phyloP scores from a whole-genome alignment of 2,329 filamentous ascomycete species.

The Penicillium aurantiogriseum region DNA sequence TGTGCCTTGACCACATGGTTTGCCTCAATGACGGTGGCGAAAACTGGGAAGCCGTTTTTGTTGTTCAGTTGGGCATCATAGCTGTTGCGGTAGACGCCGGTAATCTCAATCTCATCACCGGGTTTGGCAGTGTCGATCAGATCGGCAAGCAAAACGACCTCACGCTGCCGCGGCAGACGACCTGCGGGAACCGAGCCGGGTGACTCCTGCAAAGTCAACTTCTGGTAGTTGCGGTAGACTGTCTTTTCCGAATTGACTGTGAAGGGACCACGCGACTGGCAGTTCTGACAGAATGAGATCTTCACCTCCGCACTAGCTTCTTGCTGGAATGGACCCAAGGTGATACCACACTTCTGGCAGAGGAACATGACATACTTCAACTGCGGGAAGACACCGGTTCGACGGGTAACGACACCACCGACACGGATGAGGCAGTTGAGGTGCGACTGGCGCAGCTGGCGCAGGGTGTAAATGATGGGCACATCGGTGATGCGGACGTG shows the following conservation, averaged over 20 bases:
- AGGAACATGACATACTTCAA: conserved; percentile 98
- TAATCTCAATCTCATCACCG: conserved; percentile 95
- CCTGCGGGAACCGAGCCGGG: conserved; percentile 95
- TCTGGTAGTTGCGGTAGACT: conserved; percentile 98
- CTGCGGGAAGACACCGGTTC: conserved; percentile 94
- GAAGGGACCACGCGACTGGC: conserved; percentile 92
- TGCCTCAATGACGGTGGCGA: conserved; percentile 94
- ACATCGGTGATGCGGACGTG: conserved; percentile 96
- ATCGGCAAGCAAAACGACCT: conserved; percentile 95
- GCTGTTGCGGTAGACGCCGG: conserved; percentile 95
- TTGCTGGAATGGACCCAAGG: conserved; percentile 93
- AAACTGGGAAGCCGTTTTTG: conserved; percentile 97
- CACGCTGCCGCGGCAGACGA: conserved; percentile 85
- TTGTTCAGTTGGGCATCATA: conserved; percentile 98
- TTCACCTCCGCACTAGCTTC: conserved; percentile 96
- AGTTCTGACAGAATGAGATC: conserved; percentile 93
- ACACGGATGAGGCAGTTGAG: conserved; percentile 94
- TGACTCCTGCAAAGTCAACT: conserved; percentile 93
- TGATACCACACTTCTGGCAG: conserved; percentile 88
- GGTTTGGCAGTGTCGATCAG: conserved; percentile 96
- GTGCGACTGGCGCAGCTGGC: conserved; percentile 90
- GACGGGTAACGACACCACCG: conserved; percentile 88
- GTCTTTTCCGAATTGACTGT: conserved; percentile 96
- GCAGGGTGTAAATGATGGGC: conserved; percentile 90
- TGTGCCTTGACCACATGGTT: conserved; percentile 97